Percentiles rank a stretch among this genome's conserved stretches.
Conservation (phyloP, 2,329 filamentous ascomycete genomes). For the Colletotrichum theobromicola region DNA sequence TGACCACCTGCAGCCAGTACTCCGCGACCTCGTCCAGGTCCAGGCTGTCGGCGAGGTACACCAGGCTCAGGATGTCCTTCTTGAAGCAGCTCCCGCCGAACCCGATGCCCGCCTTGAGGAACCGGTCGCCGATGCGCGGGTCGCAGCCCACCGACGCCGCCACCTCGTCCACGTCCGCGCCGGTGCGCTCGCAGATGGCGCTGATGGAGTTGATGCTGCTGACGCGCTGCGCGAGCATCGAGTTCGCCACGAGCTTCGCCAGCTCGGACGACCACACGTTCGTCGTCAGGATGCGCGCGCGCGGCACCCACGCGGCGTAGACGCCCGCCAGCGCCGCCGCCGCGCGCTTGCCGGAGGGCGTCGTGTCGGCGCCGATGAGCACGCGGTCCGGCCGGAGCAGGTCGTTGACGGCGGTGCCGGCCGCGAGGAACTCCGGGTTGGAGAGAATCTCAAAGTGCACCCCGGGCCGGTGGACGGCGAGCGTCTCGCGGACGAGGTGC, state of each 20-base stretch:
- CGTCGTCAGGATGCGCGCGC: slow-evolving; percentile 70
- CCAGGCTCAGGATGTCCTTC: slow-evolving; percentile 77
- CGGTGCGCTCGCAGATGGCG: slow-evolving; percentile 77
- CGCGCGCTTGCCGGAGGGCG: slow-evolving; percentile 63
- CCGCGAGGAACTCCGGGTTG: slow-evolving; percentile 82
- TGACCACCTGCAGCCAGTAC: slow-evolving; percentile 77
- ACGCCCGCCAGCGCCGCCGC: slow-evolving; percentile 68
- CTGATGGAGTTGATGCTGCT: slow-evolving; percentile 82
- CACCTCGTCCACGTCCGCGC: slow-evolving; percentile 76
- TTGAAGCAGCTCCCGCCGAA: slow-evolving; percentile 85
- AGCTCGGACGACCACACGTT: slow-evolving; percentile 82
- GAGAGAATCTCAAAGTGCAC: slow-evolving; percentile 77
- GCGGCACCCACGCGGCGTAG: slow-evolving; percentile 75
- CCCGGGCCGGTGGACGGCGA: slow-evolving; percentile 63
- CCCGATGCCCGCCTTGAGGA: slow-evolving; percentile 76
- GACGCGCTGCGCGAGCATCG: slow-evolving; percentile 80
- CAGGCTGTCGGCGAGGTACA: slow-evolving; percentile 76
- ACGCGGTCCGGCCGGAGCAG: slow-evolving; percentile 74
- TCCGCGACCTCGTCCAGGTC: slow-evolving; percentile 73
- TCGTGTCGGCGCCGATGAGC: slow-evolving; percentile 72
- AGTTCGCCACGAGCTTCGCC: slow-evolving; percentile 79
- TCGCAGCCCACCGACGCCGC: slow-evolving; percentile 71
- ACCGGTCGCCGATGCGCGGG: slow-evolving; percentile 72
- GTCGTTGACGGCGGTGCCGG: slow-evolving; percentile 76
- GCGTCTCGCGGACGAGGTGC: slow-evolving; percentile 70